Evolutionary conservation across 1,284 basidiomycete species (phyloP).

Genomic region (Veloboletus limbatus): DNA sequence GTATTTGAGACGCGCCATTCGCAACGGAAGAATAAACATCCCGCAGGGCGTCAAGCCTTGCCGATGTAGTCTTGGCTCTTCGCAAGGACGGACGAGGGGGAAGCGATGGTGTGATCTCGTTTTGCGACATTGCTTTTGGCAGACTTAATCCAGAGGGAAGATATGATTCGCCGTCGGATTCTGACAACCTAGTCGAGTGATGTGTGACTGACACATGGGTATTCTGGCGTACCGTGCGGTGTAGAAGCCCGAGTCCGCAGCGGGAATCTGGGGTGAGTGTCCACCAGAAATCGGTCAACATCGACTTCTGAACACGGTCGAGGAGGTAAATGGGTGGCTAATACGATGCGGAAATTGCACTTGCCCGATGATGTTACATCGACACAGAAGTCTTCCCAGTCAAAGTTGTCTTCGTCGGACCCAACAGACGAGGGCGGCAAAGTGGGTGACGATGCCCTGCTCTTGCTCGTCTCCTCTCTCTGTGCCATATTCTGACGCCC

Average conservation of each 20-base stretch:
- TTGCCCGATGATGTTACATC: slow-evolving; percentile 25
- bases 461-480: background rate
- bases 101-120: slow-evolving; percentile 6
- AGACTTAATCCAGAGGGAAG: background rate
- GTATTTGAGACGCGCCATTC: slow-evolving; percentile 38
- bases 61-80: slow-evolving; percentile 32
- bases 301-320: slow-evolving; percentile 17
- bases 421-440: slow-evolving; percentile 3
- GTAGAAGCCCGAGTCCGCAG: background rate
- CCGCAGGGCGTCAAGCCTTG: slow-evolving; percentile 34
- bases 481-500: slow-evolving; percentile 5
- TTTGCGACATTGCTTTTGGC: slow-evolving; percentile 10
- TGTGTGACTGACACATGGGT: background rate
- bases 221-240: slow-evolving; percentile 9
- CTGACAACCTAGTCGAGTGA: slow-evolving; percentile 1
- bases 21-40: slow-evolving; percentile 35
- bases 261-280: slow-evolving; percentile 8
- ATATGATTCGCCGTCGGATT: background rate
- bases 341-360: background rate
- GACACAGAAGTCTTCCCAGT: slow-evolving; percentile 33
- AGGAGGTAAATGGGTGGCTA: background rate
- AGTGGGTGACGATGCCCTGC: background rate
- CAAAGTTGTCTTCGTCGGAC: slow-evolving; percentile 30
- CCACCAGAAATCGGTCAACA: slow-evolving; percentile 22
- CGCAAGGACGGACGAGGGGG: slow-evolving; percentile 21